Evolutionary conservation across 306 rosid genomes (phyloP).

Genomic region (Cucurbita pepo): DNA sequence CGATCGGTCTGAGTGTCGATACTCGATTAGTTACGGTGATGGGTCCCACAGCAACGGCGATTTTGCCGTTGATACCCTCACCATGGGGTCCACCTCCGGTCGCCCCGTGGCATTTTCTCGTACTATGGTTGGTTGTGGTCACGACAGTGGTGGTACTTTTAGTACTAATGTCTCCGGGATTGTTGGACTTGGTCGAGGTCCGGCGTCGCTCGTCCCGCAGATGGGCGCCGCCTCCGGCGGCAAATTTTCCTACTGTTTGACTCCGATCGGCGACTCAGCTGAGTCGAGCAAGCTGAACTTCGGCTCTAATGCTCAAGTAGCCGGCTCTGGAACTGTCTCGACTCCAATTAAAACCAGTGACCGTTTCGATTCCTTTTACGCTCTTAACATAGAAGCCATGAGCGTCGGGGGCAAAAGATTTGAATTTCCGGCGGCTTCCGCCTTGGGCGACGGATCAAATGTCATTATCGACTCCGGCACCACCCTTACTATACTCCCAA

Average conservation of each 20-base stretch:
- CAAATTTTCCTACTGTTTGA: slow-evolving; percentile 46
- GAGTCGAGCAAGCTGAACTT: slow-evolving; percentile 9
- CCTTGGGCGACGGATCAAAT: background rate
- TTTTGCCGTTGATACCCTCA: slow-evolving; percentile 26
- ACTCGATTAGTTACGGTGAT: slow-evolving; percentile 13
- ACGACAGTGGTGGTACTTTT: slow-evolving; percentile 3
- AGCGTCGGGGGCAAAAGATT: slow-evolving; percentile 7
- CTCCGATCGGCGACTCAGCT: background rate
- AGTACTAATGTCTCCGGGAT: slow-evolving; percentile 13
- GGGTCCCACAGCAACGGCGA: slow-evolving; percentile 10
- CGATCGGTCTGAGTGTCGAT: background rate
- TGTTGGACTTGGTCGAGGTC: slow-evolving; percentile 38
- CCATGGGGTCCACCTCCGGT: slow-evolving; percentile 17
- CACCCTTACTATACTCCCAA: slow-evolving; percentile 4
- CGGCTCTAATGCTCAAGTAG: slow-evolving; percentile 14
- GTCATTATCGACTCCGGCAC: slow-evolving; percentile 28
- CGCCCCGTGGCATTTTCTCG: slow-evolving; percentile 6
- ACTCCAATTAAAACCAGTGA: slow-evolving; percentile 6
- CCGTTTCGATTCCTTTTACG: background rate
- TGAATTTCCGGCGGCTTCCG: background rate
- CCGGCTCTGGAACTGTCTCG: slow-evolving; percentile 10
- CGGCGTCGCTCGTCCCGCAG: slow-evolving; percentile 19
- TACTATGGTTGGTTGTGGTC: slow-evolving; percentile 33
- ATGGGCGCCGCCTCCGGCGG: slow-evolving; percentile 10
- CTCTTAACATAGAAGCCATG: slow-evolving; percentile 9